Evolutionary conservation across 306 rosid species (phyloP), one percentile per base, ranked within the genome.

Genomic region (Quercus rubra): DNA sequence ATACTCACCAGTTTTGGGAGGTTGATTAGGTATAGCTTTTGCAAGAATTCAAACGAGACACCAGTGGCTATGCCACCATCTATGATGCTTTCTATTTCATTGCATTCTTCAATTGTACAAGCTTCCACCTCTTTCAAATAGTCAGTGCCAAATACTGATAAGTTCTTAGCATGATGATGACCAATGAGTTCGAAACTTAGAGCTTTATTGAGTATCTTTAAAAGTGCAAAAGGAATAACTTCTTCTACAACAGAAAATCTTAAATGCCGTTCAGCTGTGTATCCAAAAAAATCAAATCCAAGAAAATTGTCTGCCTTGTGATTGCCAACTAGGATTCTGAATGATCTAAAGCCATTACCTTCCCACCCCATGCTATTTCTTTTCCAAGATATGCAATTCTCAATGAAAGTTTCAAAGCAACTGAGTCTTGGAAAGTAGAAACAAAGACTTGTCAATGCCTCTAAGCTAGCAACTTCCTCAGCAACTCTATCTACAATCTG

Each of bases 61-160:
- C 43, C 71, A 28, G 2, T 20, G 1, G 46, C 35, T n/a, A 28
- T 30, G 46, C 4, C 20, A 28, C 43, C 71, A 30, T 66, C 71
- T 6, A 66, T 66, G 17, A 66, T 31, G 71, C 71, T 66, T 30
- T 66, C 71, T n/a, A 66, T 66, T 66, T 31, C 71, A 66, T 66
- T 66, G 71, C 71, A 66, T 66, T 66, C 46, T 66, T 66, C 71
- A 66, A 66, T 17, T 31, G 31, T 66, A 41, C 71, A 66, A 6
- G 35, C 19, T 31, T 66, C 46, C 46, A 66, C 11, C 35, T n/a
- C 46, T 17, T n/a, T 21, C 43, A 66, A 66, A n/a, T 17, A 28
- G 3, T 66, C 49, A 11, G 46, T 41, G 7, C 71, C 71, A 66
- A 66, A 30, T 6, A 14, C 3, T 11, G 71, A 30, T 6, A 66